These are phyloP conservation scores for Hypomontagnella submonticulosa DNA, from an alignment of 495 filamentous ascomycete genomes.

Conservation along the genomic window DNA sequence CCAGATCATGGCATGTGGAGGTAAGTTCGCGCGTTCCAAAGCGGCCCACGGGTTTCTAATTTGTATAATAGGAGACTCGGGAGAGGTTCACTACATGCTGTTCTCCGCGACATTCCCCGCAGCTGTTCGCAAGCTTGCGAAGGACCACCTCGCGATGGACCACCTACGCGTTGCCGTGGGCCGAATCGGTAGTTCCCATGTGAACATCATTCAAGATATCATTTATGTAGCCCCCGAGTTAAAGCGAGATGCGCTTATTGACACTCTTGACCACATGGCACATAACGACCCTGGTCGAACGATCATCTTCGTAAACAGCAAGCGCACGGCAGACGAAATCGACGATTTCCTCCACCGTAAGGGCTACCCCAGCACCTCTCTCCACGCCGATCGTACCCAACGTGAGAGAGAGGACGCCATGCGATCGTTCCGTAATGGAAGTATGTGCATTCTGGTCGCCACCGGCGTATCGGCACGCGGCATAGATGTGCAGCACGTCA, in stretches of 20 bases:
- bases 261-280: constrained; percentile 72
- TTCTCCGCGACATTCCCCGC: constrained; percentile 95
- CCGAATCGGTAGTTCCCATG: constrained; percentile 80
- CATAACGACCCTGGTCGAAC: constrained; percentile 71
- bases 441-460: constrained; percentile 80
- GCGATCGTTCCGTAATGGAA: constrained; percentile 82
- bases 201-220: constrained; percentile 82
- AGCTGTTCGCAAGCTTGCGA: constrained; percentile 77
- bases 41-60: constrained; percentile 18
- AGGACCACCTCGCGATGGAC: constrained; percentile 73
- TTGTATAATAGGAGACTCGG: constrained; percentile 72
- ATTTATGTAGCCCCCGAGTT: constrained; percentile 66
- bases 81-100: constrained; percentile 84
- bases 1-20: constrained; percentile 79
- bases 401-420: constrained; percentile 92
- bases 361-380: constrained; percentile 81
- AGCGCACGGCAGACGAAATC: constrained; percentile 76
- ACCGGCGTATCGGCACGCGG: constrained; percentile 89
- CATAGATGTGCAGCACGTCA: constrained; percentile 86
- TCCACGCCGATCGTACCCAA: constrained; percentile 89
- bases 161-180: constrained; percentile 85
- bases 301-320: constrained; percentile 89
- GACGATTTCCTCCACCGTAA: constrained; percentile 89
- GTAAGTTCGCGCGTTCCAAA: constrained; percentile 57
- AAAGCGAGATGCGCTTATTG: constrained; percentile 78